Evolutionary conservation across 2,329 filamentous ascomycete species (phyloP).

Genomic region (Microcyclospora tardicrescens): DNA sequence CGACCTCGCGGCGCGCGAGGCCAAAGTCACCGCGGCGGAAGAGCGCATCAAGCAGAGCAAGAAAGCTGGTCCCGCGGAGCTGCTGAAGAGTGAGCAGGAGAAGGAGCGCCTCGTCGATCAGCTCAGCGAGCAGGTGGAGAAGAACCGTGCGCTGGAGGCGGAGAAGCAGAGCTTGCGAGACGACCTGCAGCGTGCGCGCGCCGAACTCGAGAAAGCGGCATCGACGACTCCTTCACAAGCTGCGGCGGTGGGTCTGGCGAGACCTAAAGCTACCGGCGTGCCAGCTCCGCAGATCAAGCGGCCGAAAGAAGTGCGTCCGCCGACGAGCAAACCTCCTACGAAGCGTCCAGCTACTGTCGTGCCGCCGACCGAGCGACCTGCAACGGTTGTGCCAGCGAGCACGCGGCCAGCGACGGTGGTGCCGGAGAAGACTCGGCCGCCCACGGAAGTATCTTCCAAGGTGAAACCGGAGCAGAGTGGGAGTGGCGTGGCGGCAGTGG

Average conservation of each 20-base stretch:
- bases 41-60: slow-evolving; percentile 1
- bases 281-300: no score
- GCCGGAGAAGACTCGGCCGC: no score
- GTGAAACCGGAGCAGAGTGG: no score
- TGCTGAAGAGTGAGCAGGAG: slow-evolving; percentile 2
- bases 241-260: no score
- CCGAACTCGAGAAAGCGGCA: no score
- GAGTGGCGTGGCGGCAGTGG: no score
- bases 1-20: slow-evolving; percentile 1
- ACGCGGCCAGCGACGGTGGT: background rate
- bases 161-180: slow-evolving; percentile 2
- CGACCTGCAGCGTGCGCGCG: slow-evolving; percentile 1
- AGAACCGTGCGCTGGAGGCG: background rate
- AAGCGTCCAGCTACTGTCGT: background rate
- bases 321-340: no score
- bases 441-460: no score
- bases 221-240: no score
- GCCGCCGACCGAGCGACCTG: background rate
- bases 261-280: no score
- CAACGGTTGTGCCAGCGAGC: no score
- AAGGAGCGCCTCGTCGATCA: background rate
- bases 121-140: background rate
- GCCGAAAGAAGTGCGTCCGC: no score
- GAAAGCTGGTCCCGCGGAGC: slow-evolving; percentile 3
- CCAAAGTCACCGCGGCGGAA: background rate